Percentiles rank a stretch among this genome's conserved stretches.
phyloP scores from a whole-genome alignment of 129 eudicot species.

The Logfia minima region DNA sequence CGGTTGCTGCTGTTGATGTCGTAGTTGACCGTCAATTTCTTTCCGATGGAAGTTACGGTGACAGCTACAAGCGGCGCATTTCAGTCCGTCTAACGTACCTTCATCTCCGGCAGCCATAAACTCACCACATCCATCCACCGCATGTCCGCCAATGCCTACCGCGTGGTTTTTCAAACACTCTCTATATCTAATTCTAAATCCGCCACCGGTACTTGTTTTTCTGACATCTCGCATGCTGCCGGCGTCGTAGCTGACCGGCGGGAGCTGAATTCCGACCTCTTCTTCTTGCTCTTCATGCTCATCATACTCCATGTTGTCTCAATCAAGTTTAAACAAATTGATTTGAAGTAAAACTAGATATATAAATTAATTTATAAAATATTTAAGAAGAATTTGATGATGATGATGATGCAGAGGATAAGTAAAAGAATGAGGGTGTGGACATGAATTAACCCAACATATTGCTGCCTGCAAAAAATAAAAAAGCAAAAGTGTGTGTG shows the following conservation, averaged over 20 bases:
- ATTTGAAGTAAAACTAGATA: not conserved
- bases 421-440: slow-evolving; percentile 63
- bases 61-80: slow-evolving; percentile 74
- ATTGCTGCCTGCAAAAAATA: slow-evolving; percentile 46
- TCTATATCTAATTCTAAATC: slow-evolving; percentile 41
- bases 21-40: slow-evolving; percentile 39
- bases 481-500: slow-evolving; percentile 12
- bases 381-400: slow-evolving; percentile 1
- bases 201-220: slow-evolving; percentile 15
- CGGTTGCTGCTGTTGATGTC: slow-evolving; percentile 12
- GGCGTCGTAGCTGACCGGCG: slow-evolving; percentile 22
- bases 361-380: not conserved
- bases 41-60: slow-evolving; percentile 78
- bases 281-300: slow-evolving; percentile 73
- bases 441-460: slow-evolving; percentile 58
- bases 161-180: slow-evolving; percentile 78
- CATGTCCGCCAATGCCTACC: slow-evolving; percentile 58
- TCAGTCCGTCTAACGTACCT: slow-evolving; percentile 59
- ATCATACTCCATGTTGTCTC: slow-evolving; percentile 51
- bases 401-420: slow-evolving; percentile 48
- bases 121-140: slow-evolving; percentile 74
- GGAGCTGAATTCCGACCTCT: slow-evolving; percentile 40
- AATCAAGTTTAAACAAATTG: not conserved
- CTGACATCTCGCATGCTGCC: slow-evolving; percentile 22
- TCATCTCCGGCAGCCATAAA: slow-evolving; percentile 78